Conservation (phyloP, 306 rosid species). For the Geum urbanum region DNA sequence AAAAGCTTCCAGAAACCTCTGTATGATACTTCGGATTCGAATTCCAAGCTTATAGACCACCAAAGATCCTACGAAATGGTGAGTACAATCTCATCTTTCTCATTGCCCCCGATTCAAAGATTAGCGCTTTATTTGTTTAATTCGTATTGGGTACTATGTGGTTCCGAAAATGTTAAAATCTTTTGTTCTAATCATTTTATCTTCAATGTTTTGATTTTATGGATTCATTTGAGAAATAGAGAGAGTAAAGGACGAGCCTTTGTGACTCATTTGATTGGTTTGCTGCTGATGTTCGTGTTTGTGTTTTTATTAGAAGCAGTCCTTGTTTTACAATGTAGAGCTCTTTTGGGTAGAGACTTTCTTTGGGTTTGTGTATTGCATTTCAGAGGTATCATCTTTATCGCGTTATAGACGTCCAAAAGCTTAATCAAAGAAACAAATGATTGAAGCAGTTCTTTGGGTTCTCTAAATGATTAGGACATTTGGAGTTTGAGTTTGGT, state of each 20-base stretch:
- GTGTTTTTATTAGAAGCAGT: not conserved
- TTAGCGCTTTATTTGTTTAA: not conserved
- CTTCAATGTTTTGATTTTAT: no score
- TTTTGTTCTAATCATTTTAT: no score
- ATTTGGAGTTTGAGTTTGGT: not conserved
- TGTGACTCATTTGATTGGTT: not conserved
- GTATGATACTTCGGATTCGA: slow-evolving; percentile 24
- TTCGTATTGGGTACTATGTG: no score
- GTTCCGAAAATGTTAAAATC: no score
- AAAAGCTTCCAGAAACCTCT: slow-evolving; percentile 24
- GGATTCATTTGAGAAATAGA: no score
- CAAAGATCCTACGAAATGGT: slow-evolving; percentile 35
- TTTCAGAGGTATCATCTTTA: not conserved
- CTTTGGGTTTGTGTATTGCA: not conserved
- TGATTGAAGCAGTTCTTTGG: not conserved
- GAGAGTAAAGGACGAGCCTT: no score
- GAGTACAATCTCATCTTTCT: slow-evolving; percentile 14
- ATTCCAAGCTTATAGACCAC: slow-evolving; percentile 1
- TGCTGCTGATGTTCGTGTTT: not conserved
- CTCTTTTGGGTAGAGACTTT: not conserved
- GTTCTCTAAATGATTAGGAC: not conserved
- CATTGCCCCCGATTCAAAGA: not conserved
- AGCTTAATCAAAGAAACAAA: not conserved
- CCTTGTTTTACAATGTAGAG: not conserved
- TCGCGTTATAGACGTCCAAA: not conserved